These are phyloP conservation scores for Neonectria magnoliae DNA, from an alignment of 2,329 filamentous ascomycete species.

Conservation along the genomic window DNA sequence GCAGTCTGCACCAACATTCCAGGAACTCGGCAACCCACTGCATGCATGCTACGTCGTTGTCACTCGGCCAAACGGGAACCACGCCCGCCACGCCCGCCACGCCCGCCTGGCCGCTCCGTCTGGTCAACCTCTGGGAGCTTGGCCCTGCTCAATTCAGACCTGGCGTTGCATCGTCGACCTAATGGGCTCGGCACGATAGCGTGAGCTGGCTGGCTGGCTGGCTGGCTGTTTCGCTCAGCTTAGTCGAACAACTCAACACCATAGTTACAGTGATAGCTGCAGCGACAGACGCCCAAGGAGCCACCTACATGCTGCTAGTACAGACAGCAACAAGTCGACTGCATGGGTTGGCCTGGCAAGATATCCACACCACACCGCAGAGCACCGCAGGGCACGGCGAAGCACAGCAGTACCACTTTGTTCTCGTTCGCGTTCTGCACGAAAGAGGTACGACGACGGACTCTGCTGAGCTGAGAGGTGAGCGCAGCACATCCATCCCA, in stretches of 20 bases:
- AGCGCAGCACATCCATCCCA: slow-evolving; percentile 15
- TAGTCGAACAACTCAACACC: slow-evolving; percentile 8
- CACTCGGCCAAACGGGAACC: slow-evolving; percentile 19
- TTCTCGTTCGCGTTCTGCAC: not conserved
- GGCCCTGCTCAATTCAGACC: slow-evolving; percentile 10
- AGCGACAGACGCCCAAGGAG: slow-evolving; percentile 7
- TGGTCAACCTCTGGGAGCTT: not conserved
- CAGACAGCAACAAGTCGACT: slow-evolving; percentile 9
- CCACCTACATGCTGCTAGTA: slow-evolving; percentile 3
- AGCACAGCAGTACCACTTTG: slow-evolving; percentile 7
- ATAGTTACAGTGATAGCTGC: slow-evolving; percentile 16
- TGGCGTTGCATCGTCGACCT: slow-evolving; percentile 12
- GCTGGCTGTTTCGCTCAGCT: not conserved
- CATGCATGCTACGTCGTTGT: not conserved
- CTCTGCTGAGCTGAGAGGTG: slow-evolving; percentile 12
- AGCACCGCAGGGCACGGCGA: slow-evolving; percentile 1
- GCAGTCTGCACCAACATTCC: not conserved
- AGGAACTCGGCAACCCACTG: slow-evolving; percentile 2
- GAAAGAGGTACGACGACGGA: slow-evolving; percentile 1
- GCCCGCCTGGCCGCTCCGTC: slow-evolving; percentile 3
- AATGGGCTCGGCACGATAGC: not conserved
- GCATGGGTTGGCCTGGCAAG: slow-evolving; percentile 17
- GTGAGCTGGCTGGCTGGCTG: not conserved
- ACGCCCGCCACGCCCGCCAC: slow-evolving; percentile 3
- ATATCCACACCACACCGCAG: slow-evolving; percentile 20